phyloP scores from a whole-genome alignment of 2,329 filamentous ascomycete genomes.

The Ophiobolus disseminans region DNA sequence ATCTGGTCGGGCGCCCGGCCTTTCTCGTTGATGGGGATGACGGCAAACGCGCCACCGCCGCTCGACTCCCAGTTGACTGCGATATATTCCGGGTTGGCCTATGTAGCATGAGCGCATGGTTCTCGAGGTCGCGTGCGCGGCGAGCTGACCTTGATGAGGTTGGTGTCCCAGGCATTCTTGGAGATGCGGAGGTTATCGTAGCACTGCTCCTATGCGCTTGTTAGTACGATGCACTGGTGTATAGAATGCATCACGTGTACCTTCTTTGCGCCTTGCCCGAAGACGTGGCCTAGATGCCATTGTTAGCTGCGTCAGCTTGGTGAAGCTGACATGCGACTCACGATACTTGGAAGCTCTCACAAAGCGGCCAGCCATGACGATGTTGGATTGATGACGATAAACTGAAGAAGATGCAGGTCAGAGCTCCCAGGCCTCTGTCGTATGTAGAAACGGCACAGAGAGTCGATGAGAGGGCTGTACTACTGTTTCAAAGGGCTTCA shows the following conservation, averaged over 20 bases:
- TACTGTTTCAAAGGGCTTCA: no score
- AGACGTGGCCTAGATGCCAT: conserved; percentile 81
- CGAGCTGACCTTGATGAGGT: conserved; percentile 85
- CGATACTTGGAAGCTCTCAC: conserved; percentile 77
- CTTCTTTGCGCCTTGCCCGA: conserved; percentile 93
- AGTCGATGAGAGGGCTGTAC: no score
- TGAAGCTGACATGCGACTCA: conserved; percentile 48
- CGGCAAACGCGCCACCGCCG: conserved; percentile 94
- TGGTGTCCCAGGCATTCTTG: conserved; percentile 99
- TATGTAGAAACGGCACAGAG: no score
- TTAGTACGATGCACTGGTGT: conserved; percentile 15
- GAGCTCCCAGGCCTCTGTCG: no score
- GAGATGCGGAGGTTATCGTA: conserved; percentile 98
- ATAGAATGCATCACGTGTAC: conserved; percentile 44
- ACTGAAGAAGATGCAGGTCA: no score
- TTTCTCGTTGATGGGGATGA: conserved; percentile 87
- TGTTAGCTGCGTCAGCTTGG: conserved; percentile 34
- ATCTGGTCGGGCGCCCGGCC: conserved; percentile 92
- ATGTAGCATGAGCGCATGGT: conserved; percentile 36
- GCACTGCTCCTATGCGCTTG: conserved; percentile 74
- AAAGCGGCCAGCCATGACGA: conserved; percentile 72
- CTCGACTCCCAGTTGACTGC: conserved; percentile 98
- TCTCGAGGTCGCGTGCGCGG: conserved; percentile 35
- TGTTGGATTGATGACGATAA: background rate
- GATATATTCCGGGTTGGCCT: conserved; percentile 95